These are phyloP conservation scores for Trametes cingulata DNA, from an alignment of 768 basidiomycete genomes.

Conservation along the genomic window DNA sequence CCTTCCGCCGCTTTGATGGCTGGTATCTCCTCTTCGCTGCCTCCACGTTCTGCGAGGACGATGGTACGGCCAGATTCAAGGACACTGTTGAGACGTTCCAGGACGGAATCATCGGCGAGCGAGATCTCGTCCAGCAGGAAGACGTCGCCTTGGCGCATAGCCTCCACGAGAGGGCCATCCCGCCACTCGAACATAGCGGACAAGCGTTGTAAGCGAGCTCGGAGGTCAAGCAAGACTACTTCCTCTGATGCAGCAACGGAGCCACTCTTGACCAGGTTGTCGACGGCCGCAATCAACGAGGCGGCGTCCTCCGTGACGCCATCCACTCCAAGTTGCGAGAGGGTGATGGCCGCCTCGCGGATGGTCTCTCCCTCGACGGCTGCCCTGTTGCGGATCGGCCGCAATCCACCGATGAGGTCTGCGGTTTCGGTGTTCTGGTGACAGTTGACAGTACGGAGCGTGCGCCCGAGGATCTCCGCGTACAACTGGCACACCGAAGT, in stretches of 20 bases:
- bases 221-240: slow-evolving; percentile 42
- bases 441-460: slow-evolving; percentile 80
- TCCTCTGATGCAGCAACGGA: slow-evolving; percentile 35
- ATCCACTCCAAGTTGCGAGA: slow-evolving; percentile 42
- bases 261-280: slow-evolving; percentile 29
- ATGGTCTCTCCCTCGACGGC: slow-evolving; percentile 51
- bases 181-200: slow-evolving; percentile 95
- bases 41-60: slow-evolving; percentile 91
- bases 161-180: slow-evolving; percentile 92
- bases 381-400: slow-evolving; percentile 80
- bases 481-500: slow-evolving; percentile 94
- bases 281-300: slow-evolving; percentile 29
- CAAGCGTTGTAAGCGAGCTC: slow-evolving; percentile 47
- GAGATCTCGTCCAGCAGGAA: slow-evolving; percentile 97
- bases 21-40: slow-evolving; percentile 66
- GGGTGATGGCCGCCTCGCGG: slow-evolving; percentile 42
- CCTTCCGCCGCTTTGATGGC: slow-evolving; percentile 60
- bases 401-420: slow-evolving; percentile 90
- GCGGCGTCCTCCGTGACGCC: slow-evolving; percentile 26
- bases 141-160: slow-evolving; percentile 83
- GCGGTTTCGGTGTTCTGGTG: slow-evolving; percentile 99
- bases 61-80: slow-evolving; percentile 89
- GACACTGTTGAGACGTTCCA: slow-evolving; percentile 95
- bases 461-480: slow-evolving; percentile 62
- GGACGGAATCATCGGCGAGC: slow-evolving; percentile 94